Evolutionary conservation across 1,284 basidiomycete species (phyloP).

Genomic region (Blastosporella zonata): DNA sequence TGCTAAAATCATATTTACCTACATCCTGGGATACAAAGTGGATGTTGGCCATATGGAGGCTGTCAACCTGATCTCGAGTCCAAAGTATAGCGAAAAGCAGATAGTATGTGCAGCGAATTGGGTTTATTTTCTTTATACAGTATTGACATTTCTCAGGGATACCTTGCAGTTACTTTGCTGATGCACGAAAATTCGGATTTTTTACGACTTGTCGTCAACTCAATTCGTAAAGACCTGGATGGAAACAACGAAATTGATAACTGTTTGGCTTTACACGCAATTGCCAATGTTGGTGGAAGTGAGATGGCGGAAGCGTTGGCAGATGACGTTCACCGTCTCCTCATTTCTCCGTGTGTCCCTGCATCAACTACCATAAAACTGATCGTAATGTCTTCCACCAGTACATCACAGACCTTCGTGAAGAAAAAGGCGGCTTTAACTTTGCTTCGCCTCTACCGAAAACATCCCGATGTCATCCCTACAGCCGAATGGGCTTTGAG

Average conservation of each 20-base stretch:
- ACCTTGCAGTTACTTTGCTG: conserved; percentile 93
- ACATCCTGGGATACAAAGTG: conserved; percentile 98
- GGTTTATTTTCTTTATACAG: conserved; percentile 3
- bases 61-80: conserved; percentile 93
- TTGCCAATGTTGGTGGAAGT: conserved; percentile 95
- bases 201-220: conserved; percentile 93
- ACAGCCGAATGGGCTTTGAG: conserved; percentile 94
- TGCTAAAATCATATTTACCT: conserved; percentile 98
- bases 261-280: conserved; percentile 95
- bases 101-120: conserved; percentile 68
- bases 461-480: conserved; percentile 93
- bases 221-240: conserved; percentile 96
- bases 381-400: conserved; percentile 30
- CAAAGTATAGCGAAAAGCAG: conserved; percentile 98
- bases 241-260: conserved; percentile 95
- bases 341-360: conserved; percentile 90
- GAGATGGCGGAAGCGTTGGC: conserved; percentile 97
- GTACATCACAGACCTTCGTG: conserved; percentile 93
- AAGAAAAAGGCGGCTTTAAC: conserved; percentile 99
- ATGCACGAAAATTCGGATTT: conserved; percentile 99
- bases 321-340: conserved; percentile 89
- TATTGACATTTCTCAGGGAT: conserved; percentile 60
- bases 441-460: conserved; percentile 88
- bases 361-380: not conserved
- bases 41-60: conserved; percentile 99